Base-by-base conservation (phyloP, 768 basidiomycete species). In the Botryobasidium botryosum region DNA sequence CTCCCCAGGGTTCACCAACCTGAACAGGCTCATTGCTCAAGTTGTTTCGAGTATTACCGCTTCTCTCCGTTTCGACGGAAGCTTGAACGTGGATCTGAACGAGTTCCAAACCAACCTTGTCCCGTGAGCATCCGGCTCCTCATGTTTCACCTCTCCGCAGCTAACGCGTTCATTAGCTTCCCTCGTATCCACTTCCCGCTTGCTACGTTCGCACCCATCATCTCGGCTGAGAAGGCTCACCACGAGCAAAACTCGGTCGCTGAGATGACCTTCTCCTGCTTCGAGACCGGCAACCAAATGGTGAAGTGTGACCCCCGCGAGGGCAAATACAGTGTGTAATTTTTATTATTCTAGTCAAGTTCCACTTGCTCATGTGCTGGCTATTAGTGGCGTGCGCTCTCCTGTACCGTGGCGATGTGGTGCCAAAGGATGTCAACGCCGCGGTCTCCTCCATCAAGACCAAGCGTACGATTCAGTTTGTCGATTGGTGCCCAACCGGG, bases 21-120 rank as follows among this genome's bases (percentile, higher is more conserved):
- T 97, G 51, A 97, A 99, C 68, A 70, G 94, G 46, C 68, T 99
- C 54, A 97, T 97, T 57, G 91, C 94, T 12, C 94, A 97, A 60
- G 94, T 97, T 52, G 94, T 99, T 50, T 99, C 94, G 6, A 91
- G 90, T 43, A 77, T 97, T 63, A 97, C 92, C 21, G 91, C 91
- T 26, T 96, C 92, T 20, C 73, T 97, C 45, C 84, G 92, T 50
- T 97, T 97, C 63, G 91, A 92, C 56, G 92, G 92, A 21, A 91
- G 88, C 44, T 69, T 97, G 57, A 97, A 97, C 62, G 92, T 97
- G 55, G 92, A 97, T 63, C 63, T 97, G 55, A 87, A 82, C 63
- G 92, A 97, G 66, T 97, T 97, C 74, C 92, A 96, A 69, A 96
- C 91, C 41, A 97, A 97, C 66, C 67, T 96, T 63, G 92, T 96